These are phyloP conservation scores for Alternaria novae-zelandiae DNA, from an alignment of 2,329 filamentous ascomycete species.

Conservation along the genomic window DNA sequence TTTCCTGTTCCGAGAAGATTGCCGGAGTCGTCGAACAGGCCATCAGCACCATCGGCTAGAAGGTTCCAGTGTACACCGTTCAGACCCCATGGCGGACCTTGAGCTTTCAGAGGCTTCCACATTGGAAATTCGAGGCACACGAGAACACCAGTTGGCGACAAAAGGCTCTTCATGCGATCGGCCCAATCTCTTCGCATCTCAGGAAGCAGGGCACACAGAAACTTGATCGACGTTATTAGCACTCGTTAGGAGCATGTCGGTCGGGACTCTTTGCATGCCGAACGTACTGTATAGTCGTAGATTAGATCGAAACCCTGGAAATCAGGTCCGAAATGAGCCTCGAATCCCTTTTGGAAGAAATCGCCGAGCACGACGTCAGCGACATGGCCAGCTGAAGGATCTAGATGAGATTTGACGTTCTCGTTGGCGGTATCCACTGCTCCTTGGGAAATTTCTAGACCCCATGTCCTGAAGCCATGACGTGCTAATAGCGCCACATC, in stretches of 20 bases:
- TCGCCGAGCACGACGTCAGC: constrained; percentile 66
- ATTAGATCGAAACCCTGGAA: constrained; percentile 60
- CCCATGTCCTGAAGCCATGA: constrained; percentile 76
- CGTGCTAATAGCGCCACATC: constrained; percentile 76
- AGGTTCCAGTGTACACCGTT: constrained; percentile 48
- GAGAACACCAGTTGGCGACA: constrained; percentile 58
- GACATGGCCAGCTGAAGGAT: neutral
- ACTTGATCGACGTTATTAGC: constrained; percentile 46
- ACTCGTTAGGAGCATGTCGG: neutral
- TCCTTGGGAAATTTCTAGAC: constrained; percentile 67
- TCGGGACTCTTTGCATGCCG: neutral
- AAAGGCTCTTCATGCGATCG: constrained; percentile 59
- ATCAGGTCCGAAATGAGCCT: constrained; percentile 43
- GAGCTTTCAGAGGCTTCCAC: constrained; percentile 66
- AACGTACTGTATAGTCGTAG: constrained; percentile 64
- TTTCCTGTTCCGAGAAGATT: constrained; percentile 1
- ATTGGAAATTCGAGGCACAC: constrained; percentile 77
- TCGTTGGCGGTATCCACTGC: constrained; percentile 41
- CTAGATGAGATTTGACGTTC: constrained; percentile 18
- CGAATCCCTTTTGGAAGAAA: constrained; percentile 68
- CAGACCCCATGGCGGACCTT: constrained; percentile 76
- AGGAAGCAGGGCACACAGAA: constrained; percentile 65
- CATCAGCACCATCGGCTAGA: constrained; percentile 16
- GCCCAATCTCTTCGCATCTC: constrained; percentile 62
- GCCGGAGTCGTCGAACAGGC: constrained; percentile 16